These are phyloP conservation scores for Leccinum obscurum DNA, from an alignment of 768 basidiomycete species.

Conservation along the genomic window DNA sequence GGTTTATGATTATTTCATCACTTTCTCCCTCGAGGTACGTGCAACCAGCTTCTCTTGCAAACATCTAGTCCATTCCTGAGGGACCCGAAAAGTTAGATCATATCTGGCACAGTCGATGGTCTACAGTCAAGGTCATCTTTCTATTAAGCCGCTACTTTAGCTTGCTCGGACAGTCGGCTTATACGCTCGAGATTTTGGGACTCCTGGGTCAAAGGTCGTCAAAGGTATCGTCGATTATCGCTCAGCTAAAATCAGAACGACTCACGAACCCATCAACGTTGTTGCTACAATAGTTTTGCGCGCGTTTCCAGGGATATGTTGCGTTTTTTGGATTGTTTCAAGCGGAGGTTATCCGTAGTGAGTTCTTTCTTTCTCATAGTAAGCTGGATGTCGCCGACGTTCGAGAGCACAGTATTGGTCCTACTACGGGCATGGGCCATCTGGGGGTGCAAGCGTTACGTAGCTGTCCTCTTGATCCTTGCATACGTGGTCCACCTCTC, in stretches of 20 bases:
- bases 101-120: conserved; percentile 8
- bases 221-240: background rate
- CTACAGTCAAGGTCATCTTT: conserved; percentile 11
- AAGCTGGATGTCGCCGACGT: background rate
- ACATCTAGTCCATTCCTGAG: background rate
- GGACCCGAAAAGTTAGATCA: background rate
- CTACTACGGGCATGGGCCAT: background rate
- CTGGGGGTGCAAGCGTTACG: background rate
- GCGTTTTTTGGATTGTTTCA: background rate
- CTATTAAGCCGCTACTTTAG: conserved; percentile 17
- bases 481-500: conserved; percentile 5
- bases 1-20: conserved; percentile 12
- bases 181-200: conserved; percentile 15
- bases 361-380: background rate
- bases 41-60: background rate
- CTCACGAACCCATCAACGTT: background rate
- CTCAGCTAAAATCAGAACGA: background rate
- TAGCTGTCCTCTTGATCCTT: background rate
- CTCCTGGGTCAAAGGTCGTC: conserved; percentile 12
- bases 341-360: conserved; percentile 3
- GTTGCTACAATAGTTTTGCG: background rate
- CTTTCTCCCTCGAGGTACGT: conserved; percentile 14
- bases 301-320: background rate
- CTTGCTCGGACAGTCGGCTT: conserved; percentile 7
- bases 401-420: background rate